These are phyloP conservation scores for Urochloa ruziziensis DNA, from an alignment of 176 grass and related monocot genomes.

Conservation along the genomic window DNA sequence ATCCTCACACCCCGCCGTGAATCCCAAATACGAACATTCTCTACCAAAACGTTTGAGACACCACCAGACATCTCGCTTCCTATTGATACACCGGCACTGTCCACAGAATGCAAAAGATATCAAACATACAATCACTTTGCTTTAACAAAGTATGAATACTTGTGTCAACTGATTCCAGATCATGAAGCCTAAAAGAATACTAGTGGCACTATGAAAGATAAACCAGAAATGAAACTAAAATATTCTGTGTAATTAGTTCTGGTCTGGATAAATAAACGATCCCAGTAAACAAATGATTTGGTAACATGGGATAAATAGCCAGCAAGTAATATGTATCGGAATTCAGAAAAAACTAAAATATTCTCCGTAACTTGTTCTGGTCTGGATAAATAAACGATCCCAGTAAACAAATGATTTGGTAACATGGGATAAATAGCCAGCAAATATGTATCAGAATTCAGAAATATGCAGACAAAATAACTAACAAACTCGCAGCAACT, in stretches of 20 bases:
- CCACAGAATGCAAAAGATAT: slow-evolving; percentile 36
- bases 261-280: neutral
- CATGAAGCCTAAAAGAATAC: neutral
- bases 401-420: neutral
- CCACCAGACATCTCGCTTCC: slow-evolving; percentile 93
- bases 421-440: neutral
- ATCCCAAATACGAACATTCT: slow-evolving; percentile 71
- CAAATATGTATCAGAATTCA: neutral
- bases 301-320: neutral
- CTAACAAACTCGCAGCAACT: neutral
- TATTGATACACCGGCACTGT: slow-evolving; percentile 81
- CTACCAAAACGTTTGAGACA: slow-evolving; percentile 67
- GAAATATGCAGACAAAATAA: neutral
- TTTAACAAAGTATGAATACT: neutral
- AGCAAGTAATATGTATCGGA: neutral
- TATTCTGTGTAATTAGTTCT: neutral
- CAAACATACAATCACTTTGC: slow-evolving; percentile 2
- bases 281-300: neutral
- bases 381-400: neutral
- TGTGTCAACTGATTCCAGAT: neutral
- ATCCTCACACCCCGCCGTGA: slow-evolving; percentile 77
- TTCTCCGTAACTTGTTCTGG: neutral
- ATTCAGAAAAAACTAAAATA: neutral
- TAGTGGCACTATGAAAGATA: neutral
- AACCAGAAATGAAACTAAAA: neutral